Evolutionary conservation across 768 basidiomycete species (phyloP).

Genomic region (Kwoniella dendrophila): DNA sequence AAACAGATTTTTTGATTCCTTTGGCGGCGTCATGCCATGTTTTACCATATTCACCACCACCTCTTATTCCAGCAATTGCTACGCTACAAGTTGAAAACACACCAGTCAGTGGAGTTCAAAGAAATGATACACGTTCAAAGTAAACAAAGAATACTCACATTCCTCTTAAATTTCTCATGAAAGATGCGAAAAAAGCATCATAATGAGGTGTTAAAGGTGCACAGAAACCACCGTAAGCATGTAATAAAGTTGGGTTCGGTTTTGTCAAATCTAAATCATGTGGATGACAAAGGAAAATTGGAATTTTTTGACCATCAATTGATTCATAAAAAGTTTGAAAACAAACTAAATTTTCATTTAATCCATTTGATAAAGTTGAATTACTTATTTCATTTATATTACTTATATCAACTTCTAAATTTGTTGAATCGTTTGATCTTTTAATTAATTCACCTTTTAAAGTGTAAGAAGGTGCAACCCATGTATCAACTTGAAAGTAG

Average conservation of each 20-base stretch:
- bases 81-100: constrained; percentile 7
- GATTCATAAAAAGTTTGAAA: constrained; percentile 21
- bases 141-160: constrained; percentile 15
- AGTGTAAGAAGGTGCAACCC: constrained; percentile 24
- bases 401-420: constrained; percentile 13
- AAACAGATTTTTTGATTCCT: constrained; percentile 15
- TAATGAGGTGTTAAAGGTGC: constrained; percentile 17
- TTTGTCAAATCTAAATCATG: constrained; percentile 20
- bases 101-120: background rate
- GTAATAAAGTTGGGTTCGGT: constrained; percentile 18
- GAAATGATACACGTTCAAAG: background rate
- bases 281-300: constrained; percentile 22
- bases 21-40: constrained; percentile 24
- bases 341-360: constrained; percentile 20
- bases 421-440: no score
- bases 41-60: constrained; percentile 28
- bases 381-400: background rate
- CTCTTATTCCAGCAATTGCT: constrained; percentile 22
- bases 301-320: constrained; percentile 19
- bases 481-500: constrained; percentile 23
- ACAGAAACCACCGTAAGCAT: constrained; percentile 26
- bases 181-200: constrained; percentile 21
- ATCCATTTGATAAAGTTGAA: no score
- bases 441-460: constrained; percentile 9
- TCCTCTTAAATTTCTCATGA: constrained; percentile 21